Evolutionary conservation across 352 stramenopile genomes (phyloP).

Genomic region (Phytophthora niederhauseri): DNA sequence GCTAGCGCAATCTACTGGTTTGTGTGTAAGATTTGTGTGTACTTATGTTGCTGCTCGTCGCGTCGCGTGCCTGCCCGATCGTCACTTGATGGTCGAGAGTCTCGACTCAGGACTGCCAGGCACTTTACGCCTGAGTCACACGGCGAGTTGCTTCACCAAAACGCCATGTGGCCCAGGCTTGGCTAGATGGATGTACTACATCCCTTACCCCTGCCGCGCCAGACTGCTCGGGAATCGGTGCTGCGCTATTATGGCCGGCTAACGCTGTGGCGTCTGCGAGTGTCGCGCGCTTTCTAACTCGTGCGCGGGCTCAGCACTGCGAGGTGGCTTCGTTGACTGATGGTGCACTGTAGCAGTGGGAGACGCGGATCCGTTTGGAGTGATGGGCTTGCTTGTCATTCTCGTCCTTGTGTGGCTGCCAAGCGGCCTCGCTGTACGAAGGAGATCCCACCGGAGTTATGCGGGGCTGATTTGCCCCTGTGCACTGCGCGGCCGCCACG

Average conservation of each 20-base stretch:
- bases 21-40: no score
- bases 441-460: conserved; percentile 21
- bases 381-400: conserved; percentile 11
- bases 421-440: conserved; percentile 27
- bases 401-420: conserved; percentile 20
- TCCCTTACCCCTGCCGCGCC: no score
- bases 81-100: not conserved
- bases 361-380: conserved; percentile 20
- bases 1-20: not conserved
- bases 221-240: not conserved
- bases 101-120: not conserved
- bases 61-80: conserved; percentile 15
- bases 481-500: conserved; percentile 11
- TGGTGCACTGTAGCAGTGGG: not conserved
- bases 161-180: not conserved
- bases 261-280: conserved; percentile 7
- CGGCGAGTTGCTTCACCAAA: conserved; percentile 21
- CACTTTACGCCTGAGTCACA: conserved; percentile 34
- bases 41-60: not conserved
- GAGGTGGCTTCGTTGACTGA: conserved; percentile 16
- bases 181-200: not conserved
- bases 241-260: not conserved
- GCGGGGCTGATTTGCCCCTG: conserved; percentile 27
- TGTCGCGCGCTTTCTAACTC: conserved; percentile 8
- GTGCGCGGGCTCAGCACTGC: no score